A percentile compares a stretch with the other conserved stretches of the same genome.
phyloP scores from a whole-genome alignment of 2,329 filamentous ascomycete species.

The Colletotrichum echinochloae region DNA sequence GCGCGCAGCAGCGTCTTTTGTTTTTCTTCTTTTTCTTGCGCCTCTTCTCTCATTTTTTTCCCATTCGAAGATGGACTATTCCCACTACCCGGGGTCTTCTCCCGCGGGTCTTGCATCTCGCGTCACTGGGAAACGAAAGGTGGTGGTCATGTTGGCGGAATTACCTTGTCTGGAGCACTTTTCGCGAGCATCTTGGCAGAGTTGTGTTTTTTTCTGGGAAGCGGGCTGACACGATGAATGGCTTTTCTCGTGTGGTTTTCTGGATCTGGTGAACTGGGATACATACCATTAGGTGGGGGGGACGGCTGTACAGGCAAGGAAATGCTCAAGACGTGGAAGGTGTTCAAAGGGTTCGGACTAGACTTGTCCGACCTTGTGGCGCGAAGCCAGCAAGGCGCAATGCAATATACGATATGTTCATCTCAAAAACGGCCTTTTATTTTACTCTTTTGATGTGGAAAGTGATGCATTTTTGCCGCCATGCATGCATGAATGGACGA shows the following conservation, averaged over 20 bases:
- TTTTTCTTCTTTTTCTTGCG: constrained; percentile 24
- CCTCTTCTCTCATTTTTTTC: constrained; percentile 36
- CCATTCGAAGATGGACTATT: constrained; percentile 35
- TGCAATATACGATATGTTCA: constrained; percentile 51
- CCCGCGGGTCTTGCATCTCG: constrained; percentile 22
- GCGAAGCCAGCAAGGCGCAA: constrained; percentile 48
- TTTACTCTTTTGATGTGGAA: background rate
- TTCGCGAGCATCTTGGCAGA: constrained; percentile 38
- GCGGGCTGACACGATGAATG: constrained; percentile 42
- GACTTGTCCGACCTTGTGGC: constrained; percentile 24
- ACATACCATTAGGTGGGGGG: constrained; percentile 38
- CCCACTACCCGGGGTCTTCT: constrained; percentile 15
- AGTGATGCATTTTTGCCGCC: background rate
- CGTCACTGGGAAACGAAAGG: constrained; percentile 20
- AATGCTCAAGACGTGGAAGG: constrained; percentile 41
- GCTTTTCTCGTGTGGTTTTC: constrained; percentile 33
- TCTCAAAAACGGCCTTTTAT: constrained; percentile 27
- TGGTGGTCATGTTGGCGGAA: constrained; percentile 15
- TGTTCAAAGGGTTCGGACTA: constrained; percentile 31
- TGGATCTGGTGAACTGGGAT: constrained; percentile 27
- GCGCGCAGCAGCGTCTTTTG: constrained; percentile 6
- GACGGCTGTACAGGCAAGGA: constrained; percentile 31
- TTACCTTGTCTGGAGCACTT: constrained; percentile 39
- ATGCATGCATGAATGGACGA: background rate
- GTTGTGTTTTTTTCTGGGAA: constrained; percentile 34